These are phyloP conservation scores for Nakaseomyces sp. DNA, from an alignment of 1,139 yeast genomes.

Conservation along the genomic window DNA sequence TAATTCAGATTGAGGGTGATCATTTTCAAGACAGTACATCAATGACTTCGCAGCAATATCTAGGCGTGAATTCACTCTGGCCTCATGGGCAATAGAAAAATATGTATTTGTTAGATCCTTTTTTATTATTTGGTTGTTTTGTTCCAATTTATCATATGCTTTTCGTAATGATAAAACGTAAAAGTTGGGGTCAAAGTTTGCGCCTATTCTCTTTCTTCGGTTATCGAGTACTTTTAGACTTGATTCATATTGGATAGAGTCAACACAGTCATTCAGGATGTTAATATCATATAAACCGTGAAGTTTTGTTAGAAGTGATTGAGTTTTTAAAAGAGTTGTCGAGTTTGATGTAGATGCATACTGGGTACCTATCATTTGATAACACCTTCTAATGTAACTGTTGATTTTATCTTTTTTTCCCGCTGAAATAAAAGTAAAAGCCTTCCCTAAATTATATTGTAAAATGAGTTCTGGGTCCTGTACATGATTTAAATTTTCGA, in stretches of 20 bases:
- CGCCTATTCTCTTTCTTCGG: conserved; percentile 46
- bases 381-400: conserved; percentile 42
- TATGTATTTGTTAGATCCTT: conserved; percentile 43
- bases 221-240: conserved; percentile 27
- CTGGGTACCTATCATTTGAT: conserved; percentile 49
- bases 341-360: conserved; percentile 49
- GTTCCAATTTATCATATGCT: conserved; percentile 42
- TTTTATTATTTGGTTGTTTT: conserved; percentile 33
- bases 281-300: conserved; percentile 65
- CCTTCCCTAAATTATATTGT: conserved; percentile 58
- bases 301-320: conserved; percentile 48
- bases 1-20: conserved; percentile 47
- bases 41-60: conserved; percentile 70
- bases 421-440: conserved; percentile 39
- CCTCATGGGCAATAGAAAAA: conserved; percentile 53
- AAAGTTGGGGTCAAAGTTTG: conserved; percentile 57
- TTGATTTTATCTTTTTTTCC: conserved; percentile 32
- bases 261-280: conserved; percentile 19
- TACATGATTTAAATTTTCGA: conserved; percentile 36
- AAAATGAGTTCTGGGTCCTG: conserved; percentile 50
- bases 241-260: conserved; percentile 18
- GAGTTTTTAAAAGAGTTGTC: conserved; percentile 54
- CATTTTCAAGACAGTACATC: conserved; percentile 49
- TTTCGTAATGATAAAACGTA: conserved; percentile 50
- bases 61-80: conserved; percentile 59